These are phyloP conservation scores for Kodamaea jinghongensis DNA, from an alignment of 805 yeast genomes.

Conservation along the genomic window DNA sequence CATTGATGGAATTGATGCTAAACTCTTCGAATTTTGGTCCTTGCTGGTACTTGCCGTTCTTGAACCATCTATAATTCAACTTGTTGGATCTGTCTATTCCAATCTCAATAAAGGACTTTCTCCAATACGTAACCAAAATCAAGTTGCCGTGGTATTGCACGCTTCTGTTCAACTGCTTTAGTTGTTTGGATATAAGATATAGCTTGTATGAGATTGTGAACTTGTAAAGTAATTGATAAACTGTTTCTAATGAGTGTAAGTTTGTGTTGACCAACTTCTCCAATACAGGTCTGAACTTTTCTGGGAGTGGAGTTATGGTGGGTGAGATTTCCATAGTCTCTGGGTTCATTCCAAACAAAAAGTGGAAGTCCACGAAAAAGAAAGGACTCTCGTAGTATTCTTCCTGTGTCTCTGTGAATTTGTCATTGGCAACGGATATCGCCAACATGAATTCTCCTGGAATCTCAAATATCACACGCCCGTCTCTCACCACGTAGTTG, in stretches of 20 bases:
- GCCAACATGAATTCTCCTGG: constrained; percentile 58
- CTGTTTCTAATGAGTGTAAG: constrained; percentile 40
- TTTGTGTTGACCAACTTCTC: constrained; percentile 59
- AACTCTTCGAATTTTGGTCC: constrained; percentile 24
- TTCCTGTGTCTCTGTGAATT: constrained; percentile 49
- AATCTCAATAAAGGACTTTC: constrained; percentile 55
- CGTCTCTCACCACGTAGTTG: constrained; percentile 63
- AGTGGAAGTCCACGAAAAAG: constrained; percentile 72
- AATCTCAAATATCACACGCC: constrained; percentile 66
- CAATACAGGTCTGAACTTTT: constrained; percentile 36
- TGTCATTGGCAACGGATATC: constrained; percentile 68
- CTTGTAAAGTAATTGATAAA: constrained; percentile 51
- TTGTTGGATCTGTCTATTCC: constrained; percentile 51
- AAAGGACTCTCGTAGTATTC: constrained; percentile 56
- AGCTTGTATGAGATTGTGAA: constrained; percentile 66
- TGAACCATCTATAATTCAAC: constrained; percentile 60
- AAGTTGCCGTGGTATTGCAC: constrained; percentile 55
- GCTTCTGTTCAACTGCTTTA: constrained; percentile 49
- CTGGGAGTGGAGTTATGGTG: constrained; percentile 21
- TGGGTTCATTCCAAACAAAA: constrained; percentile 51
- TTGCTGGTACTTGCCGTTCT: constrained; percentile 46
- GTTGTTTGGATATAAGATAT: constrained; percentile 55
- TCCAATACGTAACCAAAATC: constrained; percentile 65
- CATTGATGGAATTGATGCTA: constrained; percentile 34
- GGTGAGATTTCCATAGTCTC: constrained; percentile 30